Evolutionary conservation across 1,139 yeast species (phyloP).

Genomic region (Suhomyces panamericanus): DNA sequence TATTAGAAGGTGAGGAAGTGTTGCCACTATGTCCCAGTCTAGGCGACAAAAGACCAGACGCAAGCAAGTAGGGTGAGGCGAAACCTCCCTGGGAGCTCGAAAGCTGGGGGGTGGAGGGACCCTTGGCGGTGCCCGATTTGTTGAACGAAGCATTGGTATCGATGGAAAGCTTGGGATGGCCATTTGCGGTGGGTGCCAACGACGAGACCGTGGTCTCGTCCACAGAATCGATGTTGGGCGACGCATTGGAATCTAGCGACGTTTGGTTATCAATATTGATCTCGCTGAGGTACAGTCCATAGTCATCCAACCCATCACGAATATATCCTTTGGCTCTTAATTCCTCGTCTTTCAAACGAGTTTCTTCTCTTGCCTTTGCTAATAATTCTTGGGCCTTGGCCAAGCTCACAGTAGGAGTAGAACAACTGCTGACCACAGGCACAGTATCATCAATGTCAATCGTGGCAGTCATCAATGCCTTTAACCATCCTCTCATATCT

Average conservation of each 20-base stretch:
- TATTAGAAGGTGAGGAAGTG: slow-evolving; percentile 23
- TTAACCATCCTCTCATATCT: slow-evolving; percentile 95
- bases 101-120: slow-evolving; percentile 35
- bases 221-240: slow-evolving; percentile 34
- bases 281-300: slow-evolving; percentile 25
- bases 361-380: slow-evolving; percentile 77
- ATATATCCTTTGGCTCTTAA: slow-evolving; percentile 40
- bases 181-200: slow-evolving; percentile 12
- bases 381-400: slow-evolving; percentile 83
- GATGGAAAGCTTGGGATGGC: slow-evolving; percentile 33
- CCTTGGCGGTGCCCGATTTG: slow-evolving; percentile 15
- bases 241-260: slow-evolving; percentile 16
- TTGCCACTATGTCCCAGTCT: slow-evolving; percentile 30
- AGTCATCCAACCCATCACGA: slow-evolving; percentile 28
- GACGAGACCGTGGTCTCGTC: slow-evolving; percentile 34
- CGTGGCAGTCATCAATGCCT: slow-evolving; percentile 92
- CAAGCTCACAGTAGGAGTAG: slow-evolving; percentile 89
- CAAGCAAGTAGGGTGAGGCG: slow-evolving; percentile 60
- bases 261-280: slow-evolving; percentile 18
- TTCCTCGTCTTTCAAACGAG: slow-evolving; percentile 60
- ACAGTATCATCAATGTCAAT: slow-evolving; percentile 92
- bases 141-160: slow-evolving; percentile 29
- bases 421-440: slow-evolving; percentile 93
- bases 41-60: slow-evolving; percentile 56
- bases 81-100: slow-evolving; percentile 41